These are phyloP conservation scores for Capsicum baccatum DNA, from an alignment of 257 asterid species.

Conservation along the genomic window DNA sequence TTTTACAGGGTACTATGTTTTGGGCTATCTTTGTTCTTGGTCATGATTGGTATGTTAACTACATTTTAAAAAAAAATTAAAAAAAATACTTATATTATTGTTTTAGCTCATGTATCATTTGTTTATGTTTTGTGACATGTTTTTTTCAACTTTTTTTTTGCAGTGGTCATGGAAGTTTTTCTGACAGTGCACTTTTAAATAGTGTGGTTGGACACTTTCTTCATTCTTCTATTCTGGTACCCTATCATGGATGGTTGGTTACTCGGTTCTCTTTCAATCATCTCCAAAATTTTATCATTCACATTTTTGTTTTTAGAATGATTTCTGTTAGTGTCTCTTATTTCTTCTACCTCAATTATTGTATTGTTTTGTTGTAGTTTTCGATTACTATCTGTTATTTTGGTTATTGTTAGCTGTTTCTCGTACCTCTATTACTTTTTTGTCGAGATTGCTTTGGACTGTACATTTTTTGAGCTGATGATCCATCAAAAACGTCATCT, in stretches of 20 bases:
- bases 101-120: neutral
- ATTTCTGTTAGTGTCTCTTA: no score
- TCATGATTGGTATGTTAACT: constrained; percentile 47
- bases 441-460: no score
- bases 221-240: constrained; percentile 55
- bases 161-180: constrained; percentile 62
- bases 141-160: neutral
- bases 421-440: no score
- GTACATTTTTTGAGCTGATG: no score
- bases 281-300: neutral
- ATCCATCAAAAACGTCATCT: no score
- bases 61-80: neutral
- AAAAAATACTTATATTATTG: neutral
- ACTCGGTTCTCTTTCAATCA: constrained; percentile 30
- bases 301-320: neutral
- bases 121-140: neutral
- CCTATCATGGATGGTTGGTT: constrained; percentile 58
- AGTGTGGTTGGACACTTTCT: constrained; percentile 47
- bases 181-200: constrained; percentile 39
- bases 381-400: neutral
- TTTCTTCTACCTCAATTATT: no score
- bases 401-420: no score
- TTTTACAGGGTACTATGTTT: constrained; percentile 56
- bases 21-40: constrained; percentile 62
- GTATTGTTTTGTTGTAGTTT: no score